A percentile compares a stretch with the other conserved stretches of the same genome.
phyloP scores from a whole-genome alignment of 140 eudicot genomes.

The Ambrosia hybrid region DNA sequence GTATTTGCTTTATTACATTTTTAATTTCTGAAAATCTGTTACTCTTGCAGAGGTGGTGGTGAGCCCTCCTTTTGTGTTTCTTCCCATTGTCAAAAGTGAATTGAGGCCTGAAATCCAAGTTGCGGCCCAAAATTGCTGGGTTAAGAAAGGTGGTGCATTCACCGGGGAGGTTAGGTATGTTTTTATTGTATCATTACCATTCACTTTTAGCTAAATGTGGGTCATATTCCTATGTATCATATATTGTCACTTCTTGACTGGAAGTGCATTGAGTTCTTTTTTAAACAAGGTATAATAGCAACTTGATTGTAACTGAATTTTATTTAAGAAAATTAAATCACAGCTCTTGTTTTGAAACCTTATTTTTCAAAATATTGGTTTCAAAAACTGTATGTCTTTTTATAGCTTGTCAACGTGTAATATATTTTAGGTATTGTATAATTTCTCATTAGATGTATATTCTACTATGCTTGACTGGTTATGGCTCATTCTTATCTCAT shows the following conservation, averaged over 20 bases:
- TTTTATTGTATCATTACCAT: background rate
- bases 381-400: background rate
- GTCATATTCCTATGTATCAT: conserved; percentile 2
- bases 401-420: background rate
- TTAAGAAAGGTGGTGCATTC: conserved; percentile 78
- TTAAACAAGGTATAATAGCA: conserved; percentile 4
- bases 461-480: too few relatives aligned
- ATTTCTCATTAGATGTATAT: too few relatives aligned
- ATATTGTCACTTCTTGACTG: background rate
- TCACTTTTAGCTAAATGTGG: background rate
- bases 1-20: background rate
- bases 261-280: conserved; percentile 2
- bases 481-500: too few relatives aligned
- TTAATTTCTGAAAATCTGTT: background rate
- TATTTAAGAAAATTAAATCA: background rate
- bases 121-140: conserved; percentile 91
- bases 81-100: conserved; percentile 50
- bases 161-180: conserved; percentile 86
- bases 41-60: conserved; percentile 71
- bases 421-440: too few relatives aligned
- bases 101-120: conserved; percentile 72
- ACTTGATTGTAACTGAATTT: background rate
- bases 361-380: background rate
- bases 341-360: background rate
- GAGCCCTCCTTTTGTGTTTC: conserved; percentile 83